Percentiles rank a stretch among this genome's conserved stretches.
Evolutionary conservation across 257 asterid species (phyloP).

Genomic region (Salvia splendens): DNA sequence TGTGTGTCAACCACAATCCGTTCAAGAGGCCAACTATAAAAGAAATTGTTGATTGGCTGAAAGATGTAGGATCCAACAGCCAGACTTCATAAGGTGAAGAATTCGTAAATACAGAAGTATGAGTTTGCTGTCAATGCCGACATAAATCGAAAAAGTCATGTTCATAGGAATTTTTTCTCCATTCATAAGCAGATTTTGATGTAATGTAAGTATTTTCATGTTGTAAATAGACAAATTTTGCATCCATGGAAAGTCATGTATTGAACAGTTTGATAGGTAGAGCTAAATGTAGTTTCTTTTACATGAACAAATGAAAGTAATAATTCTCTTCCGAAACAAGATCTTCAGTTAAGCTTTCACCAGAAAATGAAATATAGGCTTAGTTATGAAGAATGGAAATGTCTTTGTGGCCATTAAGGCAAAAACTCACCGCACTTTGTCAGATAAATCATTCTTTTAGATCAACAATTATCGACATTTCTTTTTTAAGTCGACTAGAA

Average conservation of each 20-base stretch:
- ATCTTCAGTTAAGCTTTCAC: conserved; percentile 17
- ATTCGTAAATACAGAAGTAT: conserved; percentile 28
- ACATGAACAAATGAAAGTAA: conserved; percentile 20
- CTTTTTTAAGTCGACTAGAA: conserved; percentile 3
- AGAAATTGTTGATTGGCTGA: conserved; percentile 82
- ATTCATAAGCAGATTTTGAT: conserved; percentile 26
- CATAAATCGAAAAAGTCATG: conserved; percentile 27
- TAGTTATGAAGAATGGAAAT: neutral
- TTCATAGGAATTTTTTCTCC: conserved; percentile 29
- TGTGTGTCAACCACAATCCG: conserved; percentile 82
- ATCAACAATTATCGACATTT: conserved; percentile 12
- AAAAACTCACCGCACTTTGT: conserved; percentile 15
- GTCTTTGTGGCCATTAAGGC: neutral
- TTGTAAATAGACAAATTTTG: conserved; percentile 44
- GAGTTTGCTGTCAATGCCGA: conserved; percentile 37
- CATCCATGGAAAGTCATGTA: conserved; percentile 28
- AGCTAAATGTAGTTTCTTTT: conserved; percentile 7
- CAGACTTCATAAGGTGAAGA: conserved; percentile 44
- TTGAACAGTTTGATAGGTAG: conserved; percentile 18
- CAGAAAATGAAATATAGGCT: no score
- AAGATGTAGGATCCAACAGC: conserved; percentile 48
- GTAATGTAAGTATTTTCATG: conserved; percentile 31
- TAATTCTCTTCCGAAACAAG: neutral
- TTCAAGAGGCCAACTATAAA: conserved; percentile 78
- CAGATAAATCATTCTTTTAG: neutral